phyloP scores from a whole-genome alignment of 345 rosid genomes.

The Abelmoschus esculentus region DNA sequence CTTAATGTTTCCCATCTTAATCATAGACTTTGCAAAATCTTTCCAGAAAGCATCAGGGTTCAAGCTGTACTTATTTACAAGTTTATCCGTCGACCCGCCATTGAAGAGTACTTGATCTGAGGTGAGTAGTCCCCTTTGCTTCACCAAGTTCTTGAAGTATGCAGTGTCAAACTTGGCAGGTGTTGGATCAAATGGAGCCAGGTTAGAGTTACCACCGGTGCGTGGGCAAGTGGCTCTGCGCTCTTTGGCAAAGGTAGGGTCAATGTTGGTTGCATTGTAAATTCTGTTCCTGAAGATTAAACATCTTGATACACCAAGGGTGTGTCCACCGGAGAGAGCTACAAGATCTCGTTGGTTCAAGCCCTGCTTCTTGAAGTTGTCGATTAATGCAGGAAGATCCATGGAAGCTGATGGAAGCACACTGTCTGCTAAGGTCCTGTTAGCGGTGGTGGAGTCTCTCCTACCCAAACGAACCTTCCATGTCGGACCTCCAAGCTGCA shows the following conservation, averaged over 20 bases:
- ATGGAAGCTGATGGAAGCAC: slow-evolving; percentile 29
- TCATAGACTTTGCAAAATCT: slow-evolving; percentile 39
- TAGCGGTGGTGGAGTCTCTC: slow-evolving; percentile 46
- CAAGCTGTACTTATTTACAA: slow-evolving; percentile 32
- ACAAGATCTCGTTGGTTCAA: background rate
- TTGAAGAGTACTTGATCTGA: slow-evolving; percentile 48
- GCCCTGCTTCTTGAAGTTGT: background rate
- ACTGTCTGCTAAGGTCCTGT: slow-evolving; percentile 26
- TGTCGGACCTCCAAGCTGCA: slow-evolving; percentile 23
- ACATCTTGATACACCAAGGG: slow-evolving; percentile 35
- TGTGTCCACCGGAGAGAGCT: background rate
- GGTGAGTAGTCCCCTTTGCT: slow-evolving; percentile 39
- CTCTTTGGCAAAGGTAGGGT: slow-evolving; percentile 26
- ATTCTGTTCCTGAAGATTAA: slow-evolving; percentile 23
- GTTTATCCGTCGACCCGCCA: slow-evolving; percentile 41
- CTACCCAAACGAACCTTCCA: slow-evolving; percentile 42
- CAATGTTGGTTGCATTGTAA: slow-evolving; percentile 45
- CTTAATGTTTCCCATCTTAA: slow-evolving; percentile 28
- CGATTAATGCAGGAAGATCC: slow-evolving; percentile 2
- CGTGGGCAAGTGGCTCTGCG: slow-evolving; percentile 29
- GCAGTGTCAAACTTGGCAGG: slow-evolving; percentile 37
- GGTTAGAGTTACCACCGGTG: slow-evolving; percentile 27
- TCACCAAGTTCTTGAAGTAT: slow-evolving; percentile 35
- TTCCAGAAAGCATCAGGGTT: slow-evolving; percentile 18
- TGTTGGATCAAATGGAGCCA: slow-evolving; percentile 31